Conservation (phyloP, 1,284 basidiomycete species). For the Vanrija sp. region DNA sequence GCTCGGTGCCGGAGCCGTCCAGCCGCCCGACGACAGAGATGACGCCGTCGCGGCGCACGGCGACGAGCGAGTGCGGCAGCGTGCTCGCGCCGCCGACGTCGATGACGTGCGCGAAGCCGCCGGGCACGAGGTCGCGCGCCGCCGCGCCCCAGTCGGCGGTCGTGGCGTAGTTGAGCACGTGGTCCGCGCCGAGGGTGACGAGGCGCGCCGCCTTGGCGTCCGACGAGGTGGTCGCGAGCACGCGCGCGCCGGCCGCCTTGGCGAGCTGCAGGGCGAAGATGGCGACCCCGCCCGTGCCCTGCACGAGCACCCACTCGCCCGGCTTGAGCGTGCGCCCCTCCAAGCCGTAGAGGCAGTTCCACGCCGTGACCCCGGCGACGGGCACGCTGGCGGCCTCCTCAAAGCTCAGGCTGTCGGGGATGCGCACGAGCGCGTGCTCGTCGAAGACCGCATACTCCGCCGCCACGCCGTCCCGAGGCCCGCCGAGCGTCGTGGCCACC, state of each 20-base stretch:
- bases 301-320: slow-evolving; percentile 46
- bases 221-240: slow-evolving; percentile 47
- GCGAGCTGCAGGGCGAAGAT: slow-evolving; percentile 48
- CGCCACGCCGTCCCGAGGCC: slow-evolving; percentile 56
- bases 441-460: slow-evolving; percentile 56
- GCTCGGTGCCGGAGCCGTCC: slow-evolving; percentile 23
- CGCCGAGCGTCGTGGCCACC: slow-evolving; percentile 52
- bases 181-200: slow-evolving; percentile 36
- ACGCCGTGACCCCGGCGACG: slow-evolving; percentile 49
- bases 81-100: slow-evolving; percentile 60
- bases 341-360: slow-evolving; percentile 48
- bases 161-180: slow-evolving; percentile 28
- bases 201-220: slow-evolving; percentile 40
- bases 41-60: slow-evolving; percentile 52
- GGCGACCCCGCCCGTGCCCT: slow-evolving; percentile 51
- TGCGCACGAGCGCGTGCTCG: slow-evolving; percentile 19
- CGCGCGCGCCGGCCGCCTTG: slow-evolving; percentile 40
- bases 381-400: slow-evolving; percentile 46
- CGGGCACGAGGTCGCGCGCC: slow-evolving; percentile 32
- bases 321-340: slow-evolving; percentile 28
- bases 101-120: slow-evolving; percentile 56
- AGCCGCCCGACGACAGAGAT: slow-evolving; percentile 57
- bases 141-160: slow-evolving; percentile 43
- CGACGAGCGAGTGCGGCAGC: slow-evolving; percentile 52
- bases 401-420: slow-evolving; percentile 41